Evolutionary conservation across 345 rosid genomes (phyloP).

Genomic region (Melaleuca alternifolia): DNA sequence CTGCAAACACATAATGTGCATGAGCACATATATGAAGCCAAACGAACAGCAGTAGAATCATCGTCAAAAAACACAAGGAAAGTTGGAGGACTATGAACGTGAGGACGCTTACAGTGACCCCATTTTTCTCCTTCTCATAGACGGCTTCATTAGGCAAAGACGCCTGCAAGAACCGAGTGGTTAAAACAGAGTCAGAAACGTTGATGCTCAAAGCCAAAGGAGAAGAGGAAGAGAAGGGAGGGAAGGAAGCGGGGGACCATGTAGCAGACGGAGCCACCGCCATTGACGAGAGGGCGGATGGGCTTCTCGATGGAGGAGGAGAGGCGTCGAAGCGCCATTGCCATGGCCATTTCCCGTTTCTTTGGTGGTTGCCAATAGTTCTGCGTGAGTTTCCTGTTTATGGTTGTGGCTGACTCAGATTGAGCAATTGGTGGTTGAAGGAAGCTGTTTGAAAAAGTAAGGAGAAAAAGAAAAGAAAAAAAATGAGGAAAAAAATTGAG

Average conservation of each 20-base stretch:
- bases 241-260: constrained; percentile 26
- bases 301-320: constrained; percentile 77
- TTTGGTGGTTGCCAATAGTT: neutral
- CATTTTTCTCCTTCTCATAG: constrained; percentile 75
- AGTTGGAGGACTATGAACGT: neutral
- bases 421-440: neutral
- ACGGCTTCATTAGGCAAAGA: constrained; percentile 93
- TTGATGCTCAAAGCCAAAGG: neutral
- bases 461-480: no score
- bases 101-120: constrained; percentile 47
- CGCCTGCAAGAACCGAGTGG: constrained; percentile 33
- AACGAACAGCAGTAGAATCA: neutral
- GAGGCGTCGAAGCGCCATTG: constrained; percentile 92
- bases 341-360: constrained; percentile 61
- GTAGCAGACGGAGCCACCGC: constrained; percentile 41
- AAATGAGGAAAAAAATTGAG: neutral
- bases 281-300: constrained; percentile 63
- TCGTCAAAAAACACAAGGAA: neutral
- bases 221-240: neutral
- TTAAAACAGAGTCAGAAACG: neutral
- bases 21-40: neutral
- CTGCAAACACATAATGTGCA: constrained; percentile 17
- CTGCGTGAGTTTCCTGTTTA: neutral
- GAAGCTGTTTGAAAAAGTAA: neutral
- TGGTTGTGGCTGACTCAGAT: neutral